phyloP scores from a whole-genome alignment of 179 eudicot genomes.

The Pouteria campechiana region DNA sequence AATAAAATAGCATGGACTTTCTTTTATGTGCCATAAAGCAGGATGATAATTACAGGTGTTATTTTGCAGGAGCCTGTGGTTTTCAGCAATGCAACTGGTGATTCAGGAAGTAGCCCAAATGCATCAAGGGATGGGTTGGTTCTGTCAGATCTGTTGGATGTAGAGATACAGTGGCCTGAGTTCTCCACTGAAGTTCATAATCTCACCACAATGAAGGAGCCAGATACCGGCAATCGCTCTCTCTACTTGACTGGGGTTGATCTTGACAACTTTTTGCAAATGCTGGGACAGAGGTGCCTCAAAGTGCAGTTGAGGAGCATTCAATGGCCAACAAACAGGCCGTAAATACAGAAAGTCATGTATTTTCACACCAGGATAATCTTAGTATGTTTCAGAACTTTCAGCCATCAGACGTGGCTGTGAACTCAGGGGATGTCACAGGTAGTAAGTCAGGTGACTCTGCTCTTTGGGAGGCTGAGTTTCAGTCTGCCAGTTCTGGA shows the following conservation, averaged over 20 bases:
- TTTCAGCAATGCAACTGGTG: slow-evolving; percentile 19
- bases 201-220: slow-evolving; percentile 10
- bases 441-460: slow-evolving; percentile 19
- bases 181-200: slow-evolving; percentile 29
- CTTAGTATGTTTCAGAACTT: slow-evolving; percentile 25
- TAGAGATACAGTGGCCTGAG: slow-evolving; percentile 57
- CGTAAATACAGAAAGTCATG: slow-evolving; percentile 10
- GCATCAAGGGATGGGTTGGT: slow-evolving; percentile 24
- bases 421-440: slow-evolving; percentile 15
- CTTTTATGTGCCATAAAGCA: neutral
- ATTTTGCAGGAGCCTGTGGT: slow-evolving; percentile 56
- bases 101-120: slow-evolving; percentile 28
- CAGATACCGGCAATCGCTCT: slow-evolving; percentile 19
- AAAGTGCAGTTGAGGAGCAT: slow-evolving; percentile 17
- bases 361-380: slow-evolving; percentile 24
- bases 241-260: slow-evolving; percentile 36
- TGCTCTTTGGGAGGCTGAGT: slow-evolving; percentile 75
- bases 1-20: neutral
- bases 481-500: slow-evolving; percentile 42
- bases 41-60: slow-evolving; percentile 1
- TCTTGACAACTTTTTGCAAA: slow-evolving; percentile 30
- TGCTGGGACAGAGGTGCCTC: slow-evolving; percentile 9
- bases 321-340: slow-evolving; percentile 4
- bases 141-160: slow-evolving; percentile 52
- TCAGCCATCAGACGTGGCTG: slow-evolving; percentile 15